phyloP scores from a whole-genome alignment of 2,329 filamentous ascomycete species.

The Fusarium albidum region DNA sequence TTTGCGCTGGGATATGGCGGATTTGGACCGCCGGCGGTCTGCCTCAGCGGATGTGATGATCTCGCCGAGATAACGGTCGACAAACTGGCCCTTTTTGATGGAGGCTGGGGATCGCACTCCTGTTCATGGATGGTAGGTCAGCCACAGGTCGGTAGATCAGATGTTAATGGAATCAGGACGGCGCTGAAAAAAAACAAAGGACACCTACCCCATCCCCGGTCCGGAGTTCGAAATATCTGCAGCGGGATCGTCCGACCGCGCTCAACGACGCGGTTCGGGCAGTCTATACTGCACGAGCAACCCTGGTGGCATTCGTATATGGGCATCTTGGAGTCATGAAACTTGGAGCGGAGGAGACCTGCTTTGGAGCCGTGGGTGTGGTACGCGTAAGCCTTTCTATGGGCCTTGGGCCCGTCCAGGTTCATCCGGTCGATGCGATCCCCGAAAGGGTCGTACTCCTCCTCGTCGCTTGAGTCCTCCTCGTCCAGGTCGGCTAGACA shows the following conservation, averaged over 20 bases:
- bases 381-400: conserved; percentile 67
- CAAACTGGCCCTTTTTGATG: conserved; percentile 77
- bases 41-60: conserved; percentile 72
- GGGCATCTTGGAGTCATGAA: conserved; percentile 63
- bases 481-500: conserved; percentile 72
- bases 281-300: conserved; percentile 70
- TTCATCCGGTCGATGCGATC: conserved; percentile 35
- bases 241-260: conserved; percentile 74
- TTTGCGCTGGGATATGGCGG: conserved; percentile 67
- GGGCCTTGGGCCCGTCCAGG: conserved; percentile 33
- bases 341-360: conserved; percentile 60
- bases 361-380: conserved; percentile 61
- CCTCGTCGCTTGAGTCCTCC: conserved; percentile 57
- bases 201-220: conserved; percentile 76
- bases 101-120: conserved; percentile 71
- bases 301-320: conserved; percentile 84
- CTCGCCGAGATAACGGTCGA: conserved; percentile 81
- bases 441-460: conserved; percentile 44
- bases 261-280: conserved; percentile 80
- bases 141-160: neutral
- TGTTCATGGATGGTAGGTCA: conserved; percentile 35
- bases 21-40: conserved; percentile 65
- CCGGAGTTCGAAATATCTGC: conserved; percentile 77
- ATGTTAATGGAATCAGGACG: no score
- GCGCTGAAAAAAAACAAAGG: neutral